A percentile compares a stretch with the other conserved stretches of the same genome.
Conservation (phyloP, 176 grass and related monocot species). For the Eragrostis nindensis region DNA sequence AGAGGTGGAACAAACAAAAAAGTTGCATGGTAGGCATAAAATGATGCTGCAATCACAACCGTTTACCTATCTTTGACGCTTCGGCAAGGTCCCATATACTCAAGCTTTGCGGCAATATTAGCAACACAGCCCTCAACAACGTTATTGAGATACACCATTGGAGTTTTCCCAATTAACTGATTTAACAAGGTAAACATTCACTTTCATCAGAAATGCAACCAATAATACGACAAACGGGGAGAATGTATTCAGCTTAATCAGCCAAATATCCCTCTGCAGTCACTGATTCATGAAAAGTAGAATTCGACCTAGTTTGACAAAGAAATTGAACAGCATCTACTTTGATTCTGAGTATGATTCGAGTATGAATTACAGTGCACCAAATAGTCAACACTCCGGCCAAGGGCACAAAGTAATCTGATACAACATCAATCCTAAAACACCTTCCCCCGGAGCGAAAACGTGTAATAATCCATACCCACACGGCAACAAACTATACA, state of each 20-base stretch:
- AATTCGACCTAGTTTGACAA: neutral
- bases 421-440: neutral
- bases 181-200: constrained; percentile 24
- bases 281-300: neutral
- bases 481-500: neutral
- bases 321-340: neutral
- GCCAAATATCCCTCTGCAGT: neutral
- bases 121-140: constrained; percentile 82
- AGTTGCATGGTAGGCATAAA: constrained; percentile 11
- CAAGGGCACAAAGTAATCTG: neutral
- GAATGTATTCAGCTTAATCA: neutral
- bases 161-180: constrained; percentile 89
- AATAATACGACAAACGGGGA: neutral
- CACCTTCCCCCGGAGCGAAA: neutral
- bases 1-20: constrained; percentile 21
- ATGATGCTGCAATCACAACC: constrained; percentile 7
- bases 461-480: neutral
- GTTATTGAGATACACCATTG: constrained; percentile 97
- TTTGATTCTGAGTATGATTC: neutral
- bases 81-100: constrained; percentile 87
- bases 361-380: too few species aligned
- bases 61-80: constrained; percentile 91
- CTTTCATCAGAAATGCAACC: constrained; percentile 28
- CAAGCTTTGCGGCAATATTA: constrained; percentile 91
- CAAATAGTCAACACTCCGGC: neutral